Percentiles rank a stretch among this genome's conserved stretches.
Conservation (phyloP, 371 early-diverging fungal genomes). For the Rhizopus delemar region DNA sequence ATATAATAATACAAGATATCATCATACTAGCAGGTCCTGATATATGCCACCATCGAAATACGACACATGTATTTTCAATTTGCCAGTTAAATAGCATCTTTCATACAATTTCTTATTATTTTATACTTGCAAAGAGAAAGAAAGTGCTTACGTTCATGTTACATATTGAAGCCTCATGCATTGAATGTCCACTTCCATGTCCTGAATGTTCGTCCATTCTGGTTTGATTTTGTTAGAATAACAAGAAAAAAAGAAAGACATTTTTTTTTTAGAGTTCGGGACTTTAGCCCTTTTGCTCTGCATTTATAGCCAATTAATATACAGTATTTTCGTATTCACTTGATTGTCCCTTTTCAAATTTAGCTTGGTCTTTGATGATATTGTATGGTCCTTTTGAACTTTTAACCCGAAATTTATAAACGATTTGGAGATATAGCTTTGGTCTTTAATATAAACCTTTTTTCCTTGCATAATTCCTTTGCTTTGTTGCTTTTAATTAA, state of each 20-base stretch:
- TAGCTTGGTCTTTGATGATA: too few species aligned
- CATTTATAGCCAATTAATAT: background rate
- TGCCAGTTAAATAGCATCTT: conserved; percentile 86
- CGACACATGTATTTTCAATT: conserved; percentile 71
- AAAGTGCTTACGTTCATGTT: conserved; percentile 32
- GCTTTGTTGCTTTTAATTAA: too few species aligned
- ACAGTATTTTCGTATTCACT: too few species aligned
- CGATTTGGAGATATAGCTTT: too few species aligned
- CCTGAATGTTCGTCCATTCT: conserved; percentile 27
- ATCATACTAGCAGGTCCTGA: conserved; percentile 50
- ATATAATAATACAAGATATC: conserved; percentile 60
- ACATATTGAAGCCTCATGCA: conserved; percentile 27
- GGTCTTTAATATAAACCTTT: too few species aligned
- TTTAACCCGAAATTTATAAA: too few species aligned
- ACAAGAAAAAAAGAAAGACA: background rate
- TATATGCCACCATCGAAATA: conserved; percentile 78
- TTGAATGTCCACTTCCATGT: conserved; percentile 25
- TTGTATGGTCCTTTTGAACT: too few species aligned
- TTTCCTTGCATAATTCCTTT: too few species aligned
- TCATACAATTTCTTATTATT: background rate
- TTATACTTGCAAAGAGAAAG: background rate
- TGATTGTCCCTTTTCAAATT: too few species aligned
- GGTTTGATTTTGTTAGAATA: background rate
- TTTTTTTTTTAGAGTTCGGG: background rate
- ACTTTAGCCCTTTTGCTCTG: background rate